phyloP scores from a whole-genome alignment of 129 eudicot genomes.

The Calendula officinalis region DNA sequence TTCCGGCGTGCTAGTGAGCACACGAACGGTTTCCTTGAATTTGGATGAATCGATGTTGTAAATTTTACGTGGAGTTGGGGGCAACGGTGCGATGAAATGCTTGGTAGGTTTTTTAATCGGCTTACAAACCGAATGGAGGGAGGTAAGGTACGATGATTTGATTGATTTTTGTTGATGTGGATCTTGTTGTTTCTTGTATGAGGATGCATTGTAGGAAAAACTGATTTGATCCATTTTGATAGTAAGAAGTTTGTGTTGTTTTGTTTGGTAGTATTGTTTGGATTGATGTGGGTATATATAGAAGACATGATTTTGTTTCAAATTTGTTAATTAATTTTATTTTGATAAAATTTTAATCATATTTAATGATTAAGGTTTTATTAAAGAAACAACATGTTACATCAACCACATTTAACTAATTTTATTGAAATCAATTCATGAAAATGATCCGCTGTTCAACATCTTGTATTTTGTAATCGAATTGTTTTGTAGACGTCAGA shows the following conservation, averaged over 20 bases:
- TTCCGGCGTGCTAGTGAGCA: constrained; percentile 50
- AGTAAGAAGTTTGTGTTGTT: constrained; percentile 6
- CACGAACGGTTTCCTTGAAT: constrained; percentile 67
- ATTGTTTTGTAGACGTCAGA: too few species aligned
- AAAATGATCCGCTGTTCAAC: too few species aligned
- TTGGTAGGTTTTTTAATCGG: constrained; percentile 35
- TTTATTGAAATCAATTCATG: too few species aligned
- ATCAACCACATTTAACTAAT: background rate
- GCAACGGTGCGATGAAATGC: constrained; percentile 59
- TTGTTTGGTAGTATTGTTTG: constrained; percentile 6
- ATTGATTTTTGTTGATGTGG: background rate
- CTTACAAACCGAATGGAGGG: constrained; percentile 43
- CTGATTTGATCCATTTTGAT: constrained; percentile 27
- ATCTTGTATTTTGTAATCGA: too few species aligned
- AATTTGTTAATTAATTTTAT: background rate
- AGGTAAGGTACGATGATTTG: constrained; percentile 24
- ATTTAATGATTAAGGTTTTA: too few species aligned
- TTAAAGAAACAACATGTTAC: too few species aligned
- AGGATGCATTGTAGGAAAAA: constrained; percentile 28
- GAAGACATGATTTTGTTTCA: background rate
- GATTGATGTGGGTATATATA: constrained; percentile 13
- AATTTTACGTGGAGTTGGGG: constrained; percentile 51
- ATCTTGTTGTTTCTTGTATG: constrained; percentile 14
- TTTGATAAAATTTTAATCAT: too few species aligned
- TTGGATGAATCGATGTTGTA: constrained; percentile 57